phyloP scores from a whole-genome alignment of 495 filamentous ascomycete species.

The Neurospora discreta region DNA sequence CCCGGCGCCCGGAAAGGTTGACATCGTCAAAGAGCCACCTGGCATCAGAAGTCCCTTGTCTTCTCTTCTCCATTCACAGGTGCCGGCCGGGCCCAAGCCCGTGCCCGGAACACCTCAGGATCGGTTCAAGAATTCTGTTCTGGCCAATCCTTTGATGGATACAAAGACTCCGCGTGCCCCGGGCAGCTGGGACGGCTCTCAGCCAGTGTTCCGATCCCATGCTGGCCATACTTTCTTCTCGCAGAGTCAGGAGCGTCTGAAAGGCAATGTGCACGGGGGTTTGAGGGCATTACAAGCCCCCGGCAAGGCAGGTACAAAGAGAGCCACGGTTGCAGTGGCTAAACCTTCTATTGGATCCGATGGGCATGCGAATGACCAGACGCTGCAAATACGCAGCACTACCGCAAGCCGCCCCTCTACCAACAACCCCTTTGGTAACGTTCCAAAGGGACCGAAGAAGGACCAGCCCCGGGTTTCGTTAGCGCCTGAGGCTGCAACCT shows the following conservation, averaged over 20 bases:
- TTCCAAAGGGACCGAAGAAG: background rate
- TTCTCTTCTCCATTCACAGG: background rate
- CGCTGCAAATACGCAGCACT: background rate
- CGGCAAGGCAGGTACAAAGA: background rate
- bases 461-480: background rate
- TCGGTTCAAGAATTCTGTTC: conserved; percentile 1
- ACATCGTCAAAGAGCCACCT: background rate
- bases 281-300: background rate
- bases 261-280: background rate
- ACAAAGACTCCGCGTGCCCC: background rate
- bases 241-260: background rate
- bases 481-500: background rate
- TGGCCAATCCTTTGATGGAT: background rate
- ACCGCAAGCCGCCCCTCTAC: background rate
- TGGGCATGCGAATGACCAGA: background rate
- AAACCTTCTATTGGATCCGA: background rate
- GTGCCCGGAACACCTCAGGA: conserved; percentile 5
- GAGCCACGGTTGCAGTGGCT: background rate
- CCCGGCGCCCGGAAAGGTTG: background rate
- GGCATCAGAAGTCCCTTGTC: background rate
- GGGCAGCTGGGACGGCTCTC: background rate
- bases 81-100: background rate
- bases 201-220: background rate
- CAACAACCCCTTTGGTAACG: background rate
- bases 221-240: background rate